Conservation (phyloP, 169 alveolate species). For the Plasmodium relictum region DNA sequence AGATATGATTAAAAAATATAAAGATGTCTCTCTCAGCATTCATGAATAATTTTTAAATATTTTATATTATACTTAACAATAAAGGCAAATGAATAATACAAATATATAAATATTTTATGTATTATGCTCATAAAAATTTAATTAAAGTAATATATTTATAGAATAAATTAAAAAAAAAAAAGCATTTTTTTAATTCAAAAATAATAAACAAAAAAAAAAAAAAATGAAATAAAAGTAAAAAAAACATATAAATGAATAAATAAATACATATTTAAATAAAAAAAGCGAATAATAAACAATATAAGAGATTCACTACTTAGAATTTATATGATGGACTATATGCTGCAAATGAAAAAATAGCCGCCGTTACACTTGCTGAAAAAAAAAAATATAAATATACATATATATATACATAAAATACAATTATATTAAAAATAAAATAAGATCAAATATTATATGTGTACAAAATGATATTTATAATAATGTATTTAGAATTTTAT, state of each 20-base stretch:
- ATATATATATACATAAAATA: neutral
- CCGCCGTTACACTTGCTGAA: conserved; percentile 75
- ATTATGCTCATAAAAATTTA: neutral
- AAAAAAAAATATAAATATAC: conserved; percentile 34
- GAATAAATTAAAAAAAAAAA: neutral
- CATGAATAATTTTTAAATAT: conserved; percentile 1
- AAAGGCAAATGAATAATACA: neutral
- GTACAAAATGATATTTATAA: too few species aligned
- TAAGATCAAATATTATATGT: neutral
- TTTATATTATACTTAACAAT: too few species aligned
- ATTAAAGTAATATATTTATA: neutral
- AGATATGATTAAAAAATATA: neutral
- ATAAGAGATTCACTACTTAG: neutral
- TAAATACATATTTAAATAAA: conserved; percentile 3
- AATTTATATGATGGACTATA: conserved; percentile 64
- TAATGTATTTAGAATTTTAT: neutral
- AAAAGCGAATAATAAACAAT: neutral
- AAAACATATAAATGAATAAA: neutral
- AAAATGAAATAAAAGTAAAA: neutral
- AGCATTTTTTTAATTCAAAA: too few species aligned
- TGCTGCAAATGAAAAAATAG: conserved; percentile 69
- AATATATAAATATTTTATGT: neutral
- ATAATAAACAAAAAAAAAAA: neutral
- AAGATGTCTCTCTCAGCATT: conserved; percentile 26
- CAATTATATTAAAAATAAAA: neutral